Evolutionary conservation across 495 filamentous ascomycete species (phyloP).

Genomic region (Penicillium arizonense): DNA sequence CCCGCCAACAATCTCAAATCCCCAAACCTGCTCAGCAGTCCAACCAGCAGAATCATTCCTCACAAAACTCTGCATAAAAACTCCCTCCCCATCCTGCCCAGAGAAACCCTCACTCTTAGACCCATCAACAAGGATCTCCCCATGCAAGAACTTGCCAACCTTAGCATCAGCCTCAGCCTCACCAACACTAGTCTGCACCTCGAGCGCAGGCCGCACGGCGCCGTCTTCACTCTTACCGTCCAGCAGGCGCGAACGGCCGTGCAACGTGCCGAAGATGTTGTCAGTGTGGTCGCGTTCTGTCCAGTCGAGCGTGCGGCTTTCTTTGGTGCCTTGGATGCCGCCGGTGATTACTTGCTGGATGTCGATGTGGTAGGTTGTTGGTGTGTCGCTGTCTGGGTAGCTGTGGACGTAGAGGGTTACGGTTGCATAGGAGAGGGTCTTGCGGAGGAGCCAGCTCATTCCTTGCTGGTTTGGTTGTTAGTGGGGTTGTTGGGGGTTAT

Average conservation of each 20-base stretch:
- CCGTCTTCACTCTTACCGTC: constrained; percentile 36
- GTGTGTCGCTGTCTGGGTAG: constrained; percentile 48
- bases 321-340: constrained; percentile 69
- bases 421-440: constrained; percentile 67
- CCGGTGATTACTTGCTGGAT: constrained; percentile 76
- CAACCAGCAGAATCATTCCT: constrained; percentile 39
- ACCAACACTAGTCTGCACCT: constrained; percentile 31
- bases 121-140: constrained; percentile 39
- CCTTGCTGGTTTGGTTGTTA: constrained; percentile 57
- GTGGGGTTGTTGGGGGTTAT: constrained; percentile 5
- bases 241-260: constrained; percentile 59
- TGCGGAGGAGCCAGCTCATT: constrained; percentile 79
- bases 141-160: constrained; percentile 44
- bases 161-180: constrained; percentile 42
- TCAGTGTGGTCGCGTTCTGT: constrained; percentile 67
- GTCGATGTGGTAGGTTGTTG: constrained; percentile 66
- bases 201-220: constrained; percentile 33
- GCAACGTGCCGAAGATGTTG: constrained; percentile 74
- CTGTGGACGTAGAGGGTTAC: constrained; percentile 69
- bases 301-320: constrained; percentile 73
- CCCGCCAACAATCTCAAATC: constrained; percentile 57
- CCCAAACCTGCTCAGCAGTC: constrained; percentile 62
- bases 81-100: constrained; percentile 40
- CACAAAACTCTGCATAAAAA: constrained; percentile 47
- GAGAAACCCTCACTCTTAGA: constrained; percentile 34